Conservation (phyloP, 2,329 filamentous ascomycete genomes). For the Apiospora saccharicola region DNA sequence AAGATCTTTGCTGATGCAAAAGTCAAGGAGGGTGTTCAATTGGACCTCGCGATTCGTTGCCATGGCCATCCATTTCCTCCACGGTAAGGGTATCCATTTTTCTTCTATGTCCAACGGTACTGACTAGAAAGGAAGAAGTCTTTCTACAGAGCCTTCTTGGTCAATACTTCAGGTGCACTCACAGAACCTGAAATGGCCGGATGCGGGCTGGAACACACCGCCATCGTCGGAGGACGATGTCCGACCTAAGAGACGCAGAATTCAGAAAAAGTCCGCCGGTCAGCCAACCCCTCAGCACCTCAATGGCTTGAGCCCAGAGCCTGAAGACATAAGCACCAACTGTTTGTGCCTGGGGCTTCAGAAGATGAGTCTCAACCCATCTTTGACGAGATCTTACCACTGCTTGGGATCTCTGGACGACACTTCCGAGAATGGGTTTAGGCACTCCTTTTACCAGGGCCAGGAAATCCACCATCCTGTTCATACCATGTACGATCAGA, state of each 20-base stretch:
- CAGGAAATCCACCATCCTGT: neutral
- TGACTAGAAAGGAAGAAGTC: neutral
- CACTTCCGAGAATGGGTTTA: neutral
- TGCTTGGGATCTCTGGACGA: neutral
- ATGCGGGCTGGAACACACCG: neutral
- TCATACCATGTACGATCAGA: neutral
- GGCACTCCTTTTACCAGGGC: neutral
- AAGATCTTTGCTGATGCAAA: neutral
- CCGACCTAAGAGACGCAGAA: neutral
- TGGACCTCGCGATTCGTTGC: neutral
- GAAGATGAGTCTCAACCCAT: neutral
- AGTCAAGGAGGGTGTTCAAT: neutral
- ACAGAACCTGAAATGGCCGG: neutral
- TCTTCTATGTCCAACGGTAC: fast-evolving
- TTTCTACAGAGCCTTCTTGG: neutral
- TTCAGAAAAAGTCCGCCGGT: neutral
- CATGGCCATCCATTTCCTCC: neutral
- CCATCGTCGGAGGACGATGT: neutral
- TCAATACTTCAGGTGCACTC: neutral
- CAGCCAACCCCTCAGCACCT: neutral
- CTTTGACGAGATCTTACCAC: neutral
- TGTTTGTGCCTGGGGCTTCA: neutral
- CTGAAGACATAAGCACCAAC: neutral
- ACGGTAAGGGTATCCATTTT: neutral
- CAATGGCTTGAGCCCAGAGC: neutral